Percentiles rank a stretch among this genome's conserved stretches.
Evolutionary conservation across 345 rosid species (phyloP).

Genomic region (Trapa incisa): DNA sequence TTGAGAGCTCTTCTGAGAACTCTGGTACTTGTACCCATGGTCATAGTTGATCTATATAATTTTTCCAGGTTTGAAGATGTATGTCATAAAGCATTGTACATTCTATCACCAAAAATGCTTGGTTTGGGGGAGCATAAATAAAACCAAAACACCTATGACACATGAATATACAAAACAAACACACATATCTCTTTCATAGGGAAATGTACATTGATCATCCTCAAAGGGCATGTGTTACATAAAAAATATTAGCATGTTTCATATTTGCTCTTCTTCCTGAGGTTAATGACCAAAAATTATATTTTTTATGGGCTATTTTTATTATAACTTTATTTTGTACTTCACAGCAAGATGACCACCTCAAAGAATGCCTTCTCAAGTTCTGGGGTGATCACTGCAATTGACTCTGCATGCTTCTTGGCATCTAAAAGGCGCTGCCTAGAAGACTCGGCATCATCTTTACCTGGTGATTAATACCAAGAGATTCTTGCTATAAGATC

Average conservation of each 20-base stretch:
- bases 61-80: background rate
- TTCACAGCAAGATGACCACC: constrained; percentile 23
- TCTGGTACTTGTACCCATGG: background rate
- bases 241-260: background rate
- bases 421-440: constrained; percentile 47
- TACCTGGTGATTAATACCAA: constrained; percentile 26
- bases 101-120: background rate
- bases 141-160: background rate
- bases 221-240: background rate
- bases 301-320: background rate
- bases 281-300: background rate
- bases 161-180: background rate
- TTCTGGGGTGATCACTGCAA: constrained; percentile 64
- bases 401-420: constrained; percentile 69
- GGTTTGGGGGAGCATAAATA: too few species aligned
- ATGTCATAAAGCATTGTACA: background rate
- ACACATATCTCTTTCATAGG: background rate
- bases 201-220: background rate
- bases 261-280: background rate
- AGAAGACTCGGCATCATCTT: constrained; percentile 45
- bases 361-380: constrained; percentile 65
- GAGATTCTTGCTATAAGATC: background rate
- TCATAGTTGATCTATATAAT: background rate
- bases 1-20: background rate
- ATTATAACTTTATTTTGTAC: background rate